Base-by-base conservation (phyloP, 208 protist species). In the Trypanosoma scelopori region DNA sequence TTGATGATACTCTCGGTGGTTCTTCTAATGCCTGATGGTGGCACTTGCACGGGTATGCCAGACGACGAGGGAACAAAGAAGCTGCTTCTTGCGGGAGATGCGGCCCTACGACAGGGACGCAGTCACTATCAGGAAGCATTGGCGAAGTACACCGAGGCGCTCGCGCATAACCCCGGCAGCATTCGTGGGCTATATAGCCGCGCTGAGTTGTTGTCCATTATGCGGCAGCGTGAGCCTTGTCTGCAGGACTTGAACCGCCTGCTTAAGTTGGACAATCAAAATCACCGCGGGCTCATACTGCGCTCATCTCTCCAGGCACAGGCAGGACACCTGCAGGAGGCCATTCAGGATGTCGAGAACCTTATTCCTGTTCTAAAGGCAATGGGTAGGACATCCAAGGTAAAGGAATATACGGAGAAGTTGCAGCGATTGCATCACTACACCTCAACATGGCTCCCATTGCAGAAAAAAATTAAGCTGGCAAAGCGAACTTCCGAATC, bases 71-170 rank as follows among this genome's bases (percentile, higher is more conserved):
- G 28, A 12, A 71, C 73, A 7, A 81, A 82, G 13, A 7, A 62
- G 45, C 59, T 93, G 25, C 64, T 96, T 1, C 74, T 73, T 0
- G 84, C 79, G 0, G 91, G 85, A 13, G 91, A 96, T 67, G 73
- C 79, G 50, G 78, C 79, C 4, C 55, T 96, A 11, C 77, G 85
- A 23, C 59, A 83, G 35, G 90, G 90, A 0, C 79, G 84, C 28
- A 43, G 47, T 18, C 70, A 85, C 20, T 96, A 94, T 68, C 85
- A 82, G 37, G 87, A 93, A 41, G 91, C 91, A 20, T 64, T 96
- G n/a, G 77, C 79, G 23, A 92, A 93, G 68, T 96, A 94, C 62
- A 94, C 87, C 0, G 82, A 79, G 58, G 87, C 82, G 0, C 70
- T 93, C 12, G 47, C 85, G 1, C 79, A 82, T 13, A 78, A 78